Conservation (phyloP, 1,139 yeast species). For the Wickerhamomyces sp. region DNA sequence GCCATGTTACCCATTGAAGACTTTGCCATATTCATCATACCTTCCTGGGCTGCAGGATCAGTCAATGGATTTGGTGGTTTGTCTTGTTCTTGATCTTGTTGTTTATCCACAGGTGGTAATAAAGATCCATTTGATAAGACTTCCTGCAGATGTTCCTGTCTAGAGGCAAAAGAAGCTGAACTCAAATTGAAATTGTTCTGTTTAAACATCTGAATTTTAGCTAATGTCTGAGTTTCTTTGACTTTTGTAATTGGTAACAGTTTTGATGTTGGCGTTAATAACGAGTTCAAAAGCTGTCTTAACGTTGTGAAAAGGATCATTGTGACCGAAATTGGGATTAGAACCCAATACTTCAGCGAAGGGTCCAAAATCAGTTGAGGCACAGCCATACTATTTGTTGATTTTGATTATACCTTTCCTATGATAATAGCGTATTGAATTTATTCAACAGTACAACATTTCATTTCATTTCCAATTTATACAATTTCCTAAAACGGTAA, state of each 20-base stretch:
- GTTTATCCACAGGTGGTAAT: conserved; percentile 30
- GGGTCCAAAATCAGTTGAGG: conserved; percentile 73
- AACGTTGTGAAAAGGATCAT: conserved; percentile 89
- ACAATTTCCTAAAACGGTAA: too few relatives aligned
- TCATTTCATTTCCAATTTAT: too few relatives aligned
- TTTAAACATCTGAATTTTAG: conserved; percentile 51
- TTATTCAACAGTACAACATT: too few relatives aligned
- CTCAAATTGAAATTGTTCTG: conserved; percentile 44
- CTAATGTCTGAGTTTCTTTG: conserved; percentile 57
- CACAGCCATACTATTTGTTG: conserved; percentile 12
- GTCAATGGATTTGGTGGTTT: conserved; percentile 57
- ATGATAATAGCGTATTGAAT: too few relatives aligned
- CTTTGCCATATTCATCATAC: conserved; percentile 76
- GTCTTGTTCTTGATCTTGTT: conserved; percentile 35
- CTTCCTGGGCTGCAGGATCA: conserved; percentile 70
- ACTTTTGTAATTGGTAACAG: conserved; percentile 46
- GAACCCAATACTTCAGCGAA: conserved; percentile 81
- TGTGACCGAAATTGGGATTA: conserved; percentile 82
- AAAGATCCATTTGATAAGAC: conserved; percentile 49
- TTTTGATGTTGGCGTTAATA: conserved; percentile 57
- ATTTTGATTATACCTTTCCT: neutral
- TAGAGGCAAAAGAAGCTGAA: conserved; percentile 40
- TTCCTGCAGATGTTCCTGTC: conserved; percentile 42
- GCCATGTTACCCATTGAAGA: conserved; percentile 77
- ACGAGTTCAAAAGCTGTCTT: conserved; percentile 61